phyloP scores from a whole-genome alignment of 805 yeast species.

The Danielia reshetovae region DNA sequence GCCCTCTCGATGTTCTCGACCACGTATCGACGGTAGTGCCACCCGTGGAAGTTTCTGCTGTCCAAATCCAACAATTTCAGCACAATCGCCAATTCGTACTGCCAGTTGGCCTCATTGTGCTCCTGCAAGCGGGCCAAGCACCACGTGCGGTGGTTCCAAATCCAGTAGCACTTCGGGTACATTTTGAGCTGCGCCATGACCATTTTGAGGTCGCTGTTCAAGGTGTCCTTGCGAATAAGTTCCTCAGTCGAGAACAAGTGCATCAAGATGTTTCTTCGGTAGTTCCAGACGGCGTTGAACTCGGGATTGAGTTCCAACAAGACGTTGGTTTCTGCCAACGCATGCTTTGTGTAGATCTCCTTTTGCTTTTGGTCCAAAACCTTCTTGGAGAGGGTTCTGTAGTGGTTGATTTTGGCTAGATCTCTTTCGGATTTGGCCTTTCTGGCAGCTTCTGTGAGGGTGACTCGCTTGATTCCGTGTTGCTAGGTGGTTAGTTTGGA shows the following conservation, averaged over 20 bases:
- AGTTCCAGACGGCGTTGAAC: slow-evolving; percentile 86
- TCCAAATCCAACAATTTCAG: slow-evolving; percentile 66
- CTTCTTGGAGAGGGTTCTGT: slow-evolving; percentile 41
- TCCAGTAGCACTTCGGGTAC: slow-evolving; percentile 92
- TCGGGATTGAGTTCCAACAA: slow-evolving; percentile 75
- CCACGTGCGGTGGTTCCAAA: slow-evolving; percentile 94
- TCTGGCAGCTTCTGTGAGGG: slow-evolving; percentile 52
- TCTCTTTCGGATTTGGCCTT: slow-evolving; percentile 54
- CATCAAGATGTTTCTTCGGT: slow-evolving; percentile 65
- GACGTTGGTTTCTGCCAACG: slow-evolving; percentile 52
- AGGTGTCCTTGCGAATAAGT: slow-evolving; percentile 11
- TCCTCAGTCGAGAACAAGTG: slow-evolving; percentile 21
- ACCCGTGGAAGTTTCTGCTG: slow-evolving; percentile 87
- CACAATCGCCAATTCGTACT: slow-evolving; percentile 65
- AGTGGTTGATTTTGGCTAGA: slow-evolving; percentile 53
- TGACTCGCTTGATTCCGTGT: slow-evolving; percentile 72
- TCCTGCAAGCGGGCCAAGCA: slow-evolving; percentile 45
- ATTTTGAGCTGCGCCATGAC: slow-evolving; percentile 53
- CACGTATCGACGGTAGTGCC: slow-evolving; percentile 87
- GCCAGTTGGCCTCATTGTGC: slow-evolving; percentile 58
- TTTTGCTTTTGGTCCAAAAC: slow-evolving; percentile 34
- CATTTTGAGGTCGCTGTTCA: slow-evolving; percentile 59
- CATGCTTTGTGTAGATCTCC: slow-evolving; percentile 20
- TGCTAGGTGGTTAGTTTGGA: slow-evolving; percentile 23
- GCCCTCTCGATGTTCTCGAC: slow-evolving; percentile 38